Evolutionary conservation across 2,329 filamentous ascomycete genomes (phyloP).

Genomic region (Achaetomium macrosporum): DNA sequence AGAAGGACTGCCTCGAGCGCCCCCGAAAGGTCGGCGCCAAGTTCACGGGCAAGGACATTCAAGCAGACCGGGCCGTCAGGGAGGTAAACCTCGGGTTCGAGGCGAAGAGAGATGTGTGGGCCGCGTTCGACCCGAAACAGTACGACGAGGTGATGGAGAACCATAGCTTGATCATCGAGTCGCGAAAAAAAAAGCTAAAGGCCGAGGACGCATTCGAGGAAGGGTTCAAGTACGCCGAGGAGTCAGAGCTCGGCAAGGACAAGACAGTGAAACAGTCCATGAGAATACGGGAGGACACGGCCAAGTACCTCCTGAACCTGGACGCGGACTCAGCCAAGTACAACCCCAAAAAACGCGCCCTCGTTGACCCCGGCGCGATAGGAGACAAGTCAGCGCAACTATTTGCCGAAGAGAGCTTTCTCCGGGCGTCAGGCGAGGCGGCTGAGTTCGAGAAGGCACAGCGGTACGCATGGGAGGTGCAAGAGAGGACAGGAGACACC

Average conservation of each 20-base stretch:
- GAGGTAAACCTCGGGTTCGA: conserved; percentile 90
- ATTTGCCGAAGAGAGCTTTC: conserved; percentile 89
- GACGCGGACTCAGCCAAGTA: conserved; percentile 96
- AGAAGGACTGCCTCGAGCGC: conserved; percentile 84
- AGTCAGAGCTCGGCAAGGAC: conserved; percentile 92
- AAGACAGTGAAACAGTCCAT: conserved; percentile 80
- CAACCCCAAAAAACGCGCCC: conserved; percentile 88
- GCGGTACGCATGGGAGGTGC: conserved; percentile 88
- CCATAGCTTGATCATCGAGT: conserved; percentile 76
- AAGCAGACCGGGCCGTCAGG: conserved; percentile 83
- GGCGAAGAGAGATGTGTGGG: conserved; percentile 95
- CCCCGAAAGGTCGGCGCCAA: conserved; percentile 85
- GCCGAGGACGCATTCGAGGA: conserved; percentile 46
- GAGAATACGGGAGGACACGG: conserved; percentile 90
- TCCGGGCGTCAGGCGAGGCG: conserved; percentile 83
- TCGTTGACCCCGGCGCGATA: conserved; percentile 79
- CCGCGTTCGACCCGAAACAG: conserved; percentile 88
- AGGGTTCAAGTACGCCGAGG: conserved; percentile 79
- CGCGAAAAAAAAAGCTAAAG: conserved; percentile 53
- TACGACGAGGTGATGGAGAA: conserved; percentile 85
- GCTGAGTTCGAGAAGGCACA: conserved; percentile 88
- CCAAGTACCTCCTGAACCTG: conserved; percentile 91
- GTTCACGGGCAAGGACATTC: conserved; percentile 88
- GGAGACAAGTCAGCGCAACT: conserved; percentile 73
- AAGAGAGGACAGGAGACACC: conserved; percentile 73